Evolutionary conservation across 1,284 basidiomycete species (phyloP), one percentile per base, ranked within the genome.

Genomic region (Austroboletus niveus): DNA sequence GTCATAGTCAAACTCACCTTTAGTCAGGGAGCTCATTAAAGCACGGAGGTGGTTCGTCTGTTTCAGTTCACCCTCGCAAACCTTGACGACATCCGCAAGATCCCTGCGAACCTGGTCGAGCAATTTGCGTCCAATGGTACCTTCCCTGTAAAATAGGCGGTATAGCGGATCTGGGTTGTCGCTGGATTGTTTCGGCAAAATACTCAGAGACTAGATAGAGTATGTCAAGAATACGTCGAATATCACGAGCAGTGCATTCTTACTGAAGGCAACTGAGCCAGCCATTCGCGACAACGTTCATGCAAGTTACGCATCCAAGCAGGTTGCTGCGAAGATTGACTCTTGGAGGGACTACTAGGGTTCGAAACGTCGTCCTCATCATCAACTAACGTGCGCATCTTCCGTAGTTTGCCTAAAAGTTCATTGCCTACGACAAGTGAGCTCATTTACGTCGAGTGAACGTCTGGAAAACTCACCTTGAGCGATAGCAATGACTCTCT

Each of bases 21-120:
- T 95, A 14, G 87, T 94, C 53, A 97, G 72, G 40, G 87, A 82
- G 59, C 89, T 91, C 82, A 96, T 88, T 35, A 97, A 76, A 4
- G 81, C 85, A 38, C 94, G 88, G 29, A 96, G 75, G 64, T 96
- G 92, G 68, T 97, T 98, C 2, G 94, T 97, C 71, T 96, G 95
- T 75, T 96, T 97, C 52, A 93, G 73, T 57, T 81, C 81, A 50
- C 94, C 94, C 57, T 85, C 79, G 70, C 92, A 95, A 42, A 96
- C 92, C 62, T 85, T 83, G 57, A 88, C 80, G 31, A 97, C 83
- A 59, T 93, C 87, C 12, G 74, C 72, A 24, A 98, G 80, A 65
- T 97, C 95, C 64, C 77, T 83, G 53, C 85, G 80, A 53, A 98
- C 88, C 55, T 87, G 84, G 12, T 74, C 73, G 14, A 97, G 77